Base-by-base conservation (phyloP, 2,329 filamentous ascomycete genomes). In the Acephala macrosclerotiorum region DNA sequence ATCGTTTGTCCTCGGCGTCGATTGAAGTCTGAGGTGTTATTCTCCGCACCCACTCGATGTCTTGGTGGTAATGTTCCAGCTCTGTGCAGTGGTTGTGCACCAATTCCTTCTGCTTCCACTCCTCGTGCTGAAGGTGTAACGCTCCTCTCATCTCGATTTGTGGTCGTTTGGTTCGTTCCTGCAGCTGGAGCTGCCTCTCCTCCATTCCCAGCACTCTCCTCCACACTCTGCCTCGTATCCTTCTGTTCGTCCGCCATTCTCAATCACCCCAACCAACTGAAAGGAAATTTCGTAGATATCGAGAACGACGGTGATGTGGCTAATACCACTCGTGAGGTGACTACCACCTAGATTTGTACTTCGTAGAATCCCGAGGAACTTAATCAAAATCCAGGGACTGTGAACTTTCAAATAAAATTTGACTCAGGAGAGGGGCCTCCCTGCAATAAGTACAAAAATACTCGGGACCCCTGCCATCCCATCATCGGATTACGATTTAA, bases 1-100 rank as follows among this genome's bases (percentile, higher is more conserved):
- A 70, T 67, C 0, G 70, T 67, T n/a, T 65, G 61, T 53, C 70
- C 68, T 60, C 69, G 53, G 26, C 58, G 64, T 20, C 64, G 58
- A 26, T 61, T 64, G 38, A 49, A 36, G 8, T 62, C 53, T 57
- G 38, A n/a, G 25, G 22, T 9, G 11, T 36, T 40, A 1, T 33
- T 29, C 29, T 47, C 42, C 20, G 4, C 26, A 38, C 22, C 25
- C n/a, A 12, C 11, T 25, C 45, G 35, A 12, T 14, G 33, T 60
- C 63, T 65, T 6, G 56, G 45, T 33, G 68, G 63, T 25, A 66
- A 36, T 47, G 68, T 67, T 11, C 65, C 66, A 40, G 65, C 60
- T 58, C 66, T 55, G 22, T 66, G 64, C 9, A 64, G 47, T 35
- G 42, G 40, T 11, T 26, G 18, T 22, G 7, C 29, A 29, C 18